Percentiles rank a stretch among this genome's conserved stretches.
phyloP scores from a whole-genome alignment of 805 yeast species.

The Schwanniomyces yamadae region DNA sequence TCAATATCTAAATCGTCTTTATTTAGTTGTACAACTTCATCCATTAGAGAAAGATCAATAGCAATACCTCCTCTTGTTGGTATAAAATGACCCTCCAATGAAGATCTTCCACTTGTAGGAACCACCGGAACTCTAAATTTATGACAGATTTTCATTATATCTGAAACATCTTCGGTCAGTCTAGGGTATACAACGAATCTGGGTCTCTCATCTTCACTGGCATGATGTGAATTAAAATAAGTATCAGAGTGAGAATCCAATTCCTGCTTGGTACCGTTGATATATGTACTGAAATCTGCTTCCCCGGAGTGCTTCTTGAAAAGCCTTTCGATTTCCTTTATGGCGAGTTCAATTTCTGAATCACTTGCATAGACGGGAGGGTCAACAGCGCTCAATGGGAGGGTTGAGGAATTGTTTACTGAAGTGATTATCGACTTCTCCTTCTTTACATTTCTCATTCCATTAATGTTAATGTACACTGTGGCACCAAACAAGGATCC shows the following conservation, averaged over 20 bases:
- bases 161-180: conserved; percentile 64
- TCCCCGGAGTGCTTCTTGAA: neutral
- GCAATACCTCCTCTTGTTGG: conserved; percentile 66
- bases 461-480: no score
- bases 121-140: conserved; percentile 64
- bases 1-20: conserved; percentile 66
- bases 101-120: conserved; percentile 78
- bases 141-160: conserved; percentile 60
- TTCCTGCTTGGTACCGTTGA: conserved; percentile 43
- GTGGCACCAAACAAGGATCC: neutral
- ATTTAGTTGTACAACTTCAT: conserved; percentile 54
- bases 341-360: conserved; percentile 46
- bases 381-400: conserved; percentile 4
- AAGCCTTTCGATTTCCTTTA: conserved; percentile 46
- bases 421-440: no score
- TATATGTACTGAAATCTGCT: conserved; percentile 50
- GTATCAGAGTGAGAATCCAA: conserved; percentile 39
- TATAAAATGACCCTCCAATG: conserved; percentile 78
- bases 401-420: conserved; percentile 2
- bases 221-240: conserved; percentile 35
- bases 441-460: no score
- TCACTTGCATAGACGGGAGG: conserved; percentile 47
- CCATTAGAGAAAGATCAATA: conserved; percentile 61
- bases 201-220: conserved; percentile 25
- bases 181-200: conserved; percentile 58